phyloP scores from a whole-genome alignment of 352 stramenopile genomes.

The Peronospora destructor region DNA sequence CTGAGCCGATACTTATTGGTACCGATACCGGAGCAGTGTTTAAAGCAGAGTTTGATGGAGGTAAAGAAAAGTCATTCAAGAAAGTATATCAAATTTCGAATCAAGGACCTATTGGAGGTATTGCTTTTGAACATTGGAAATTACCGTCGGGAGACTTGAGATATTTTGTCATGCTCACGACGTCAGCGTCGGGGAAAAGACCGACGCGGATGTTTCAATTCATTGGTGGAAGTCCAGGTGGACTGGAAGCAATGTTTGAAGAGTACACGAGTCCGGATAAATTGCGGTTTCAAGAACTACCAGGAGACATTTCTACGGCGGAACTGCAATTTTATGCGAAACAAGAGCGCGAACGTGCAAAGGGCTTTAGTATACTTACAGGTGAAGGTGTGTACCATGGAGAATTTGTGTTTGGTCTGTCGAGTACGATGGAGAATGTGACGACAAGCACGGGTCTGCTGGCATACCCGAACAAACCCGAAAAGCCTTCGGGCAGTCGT shows the following conservation, averaged over 20 bases:
- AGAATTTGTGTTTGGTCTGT: constrained; percentile 65
- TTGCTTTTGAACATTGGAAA: constrained; percentile 81
- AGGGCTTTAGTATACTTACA: constrained; percentile 88
- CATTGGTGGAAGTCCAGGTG: constrained; percentile 48
- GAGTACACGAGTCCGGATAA: constrained; percentile 74
- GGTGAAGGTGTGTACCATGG: constrained; percentile 88
- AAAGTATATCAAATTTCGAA: constrained; percentile 88
- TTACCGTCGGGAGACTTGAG: constrained; percentile 43
- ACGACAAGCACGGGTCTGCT: constrained; percentile 70
- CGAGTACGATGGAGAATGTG: constrained; percentile 74
- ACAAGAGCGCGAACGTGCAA: constrained; percentile 70
- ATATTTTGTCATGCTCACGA: constrained; percentile 81
- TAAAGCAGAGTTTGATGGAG: constrained; percentile 77
- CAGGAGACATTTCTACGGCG: constrained; percentile 74
- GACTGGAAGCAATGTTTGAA: constrained; percentile 82
- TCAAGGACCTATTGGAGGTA: constrained; percentile 70
- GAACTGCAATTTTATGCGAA: constrained; percentile 76
- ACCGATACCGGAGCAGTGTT: constrained; percentile 74
- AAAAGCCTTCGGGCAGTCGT: constrained; percentile 31
- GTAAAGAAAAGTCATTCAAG: constrained; percentile 81
- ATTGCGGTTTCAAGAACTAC: constrained; percentile 87
- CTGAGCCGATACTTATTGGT: constrained; percentile 70
- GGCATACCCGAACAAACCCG: constrained; percentile 57
- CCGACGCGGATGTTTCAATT: constrained; percentile 91
- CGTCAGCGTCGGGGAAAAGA: constrained; percentile 73